phyloP scores from a whole-genome alignment of 371 early-diverging fungal genomes.

The Thermomucor indicae-seudaticae region DNA sequence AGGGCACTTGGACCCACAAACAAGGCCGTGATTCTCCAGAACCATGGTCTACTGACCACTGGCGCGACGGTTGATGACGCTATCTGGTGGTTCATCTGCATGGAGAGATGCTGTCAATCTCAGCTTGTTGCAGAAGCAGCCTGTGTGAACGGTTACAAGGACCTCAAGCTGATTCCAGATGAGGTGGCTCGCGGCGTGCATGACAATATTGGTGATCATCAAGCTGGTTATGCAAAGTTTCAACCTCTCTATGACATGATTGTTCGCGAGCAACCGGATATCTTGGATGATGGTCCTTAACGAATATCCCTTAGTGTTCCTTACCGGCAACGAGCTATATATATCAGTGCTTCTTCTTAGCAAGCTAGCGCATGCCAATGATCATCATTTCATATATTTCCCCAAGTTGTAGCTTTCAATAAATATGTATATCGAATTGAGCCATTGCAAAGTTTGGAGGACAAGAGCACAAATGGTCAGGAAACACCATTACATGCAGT shows the following conservation, averaged over 20 bases:
- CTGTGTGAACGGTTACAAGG: constrained; percentile 29
- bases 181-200: constrained; percentile 37
- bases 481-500: too few species aligned
- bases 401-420: too few species aligned
- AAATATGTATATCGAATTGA: too few species aligned
- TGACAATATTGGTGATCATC: constrained; percentile 29
- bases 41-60: constrained; percentile 59
- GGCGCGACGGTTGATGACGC: constrained; percentile 54
- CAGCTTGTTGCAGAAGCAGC: constrained; percentile 55
- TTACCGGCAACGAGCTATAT: too few species aligned
- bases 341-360: too few species aligned
- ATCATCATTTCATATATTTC: too few species aligned
- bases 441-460: too few species aligned
- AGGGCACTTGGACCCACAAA: constrained; percentile 37
- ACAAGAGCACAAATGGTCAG: too few species aligned
- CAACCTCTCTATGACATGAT: constrained; percentile 58
- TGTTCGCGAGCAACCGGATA: constrained; percentile 50
- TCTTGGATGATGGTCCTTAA: too few species aligned
- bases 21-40: constrained; percentile 54
- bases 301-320: too few species aligned
- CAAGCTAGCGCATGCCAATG: too few species aligned
- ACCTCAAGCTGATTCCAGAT: constrained; percentile 31
- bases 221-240: constrained; percentile 48
- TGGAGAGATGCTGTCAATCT: constrained; percentile 55
- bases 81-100: constrained; percentile 52